These are phyloP conservation scores for Neurospora sp. DNA, from an alignment of 495 filamentous ascomycete genomes.

Conservation along the genomic window DNA sequence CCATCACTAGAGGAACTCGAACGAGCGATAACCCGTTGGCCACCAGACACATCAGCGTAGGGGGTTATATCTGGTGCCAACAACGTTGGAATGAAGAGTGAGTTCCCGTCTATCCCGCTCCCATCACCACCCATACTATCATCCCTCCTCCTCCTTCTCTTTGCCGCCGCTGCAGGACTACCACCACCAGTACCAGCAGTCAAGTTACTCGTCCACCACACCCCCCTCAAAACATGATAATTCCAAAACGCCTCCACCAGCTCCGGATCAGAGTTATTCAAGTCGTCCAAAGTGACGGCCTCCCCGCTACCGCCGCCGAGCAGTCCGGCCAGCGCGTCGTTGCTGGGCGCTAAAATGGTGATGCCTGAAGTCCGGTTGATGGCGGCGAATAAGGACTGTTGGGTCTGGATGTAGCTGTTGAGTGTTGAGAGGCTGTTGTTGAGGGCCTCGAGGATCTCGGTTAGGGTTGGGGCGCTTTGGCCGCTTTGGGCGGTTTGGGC, in stretches of 20 bases:
- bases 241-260: slow-evolving; percentile 40
- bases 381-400: slow-evolving; percentile 27
- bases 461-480: slow-evolving; percentile 7
- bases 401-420: slow-evolving; percentile 31
- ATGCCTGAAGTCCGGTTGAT: slow-evolving; percentile 42
- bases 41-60: slow-evolving; percentile 38
- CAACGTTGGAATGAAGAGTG: slow-evolving; percentile 45
- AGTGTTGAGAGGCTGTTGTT: slow-evolving; percentile 34
- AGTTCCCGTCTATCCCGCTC: slow-evolving; percentile 8
- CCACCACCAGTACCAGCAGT: slow-evolving; percentile 4
- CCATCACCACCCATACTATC: background rate
- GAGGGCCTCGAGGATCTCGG: slow-evolving; percentile 26
- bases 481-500: background rate
- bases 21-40: slow-evolving; percentile 28
- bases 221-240: slow-evolving; percentile 59
- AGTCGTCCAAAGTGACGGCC: slow-evolving; percentile 14
- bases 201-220: slow-evolving; percentile 33
- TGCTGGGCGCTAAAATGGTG: slow-evolving; percentile 56
- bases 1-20: slow-evolving; percentile 11
- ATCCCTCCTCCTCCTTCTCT: background rate
- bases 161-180: background rate
- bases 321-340: slow-evolving; percentile 43
- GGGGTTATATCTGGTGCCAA: slow-evolving; percentile 29
- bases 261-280: slow-evolving; percentile 22
- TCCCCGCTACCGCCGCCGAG: slow-evolving; percentile 8